Percentiles rank a stretch among this genome's conserved stretches.
phyloP scores from a whole-genome alignment of 495 filamentous ascomycete species.

The Geoglossum glabrum region DNA sequence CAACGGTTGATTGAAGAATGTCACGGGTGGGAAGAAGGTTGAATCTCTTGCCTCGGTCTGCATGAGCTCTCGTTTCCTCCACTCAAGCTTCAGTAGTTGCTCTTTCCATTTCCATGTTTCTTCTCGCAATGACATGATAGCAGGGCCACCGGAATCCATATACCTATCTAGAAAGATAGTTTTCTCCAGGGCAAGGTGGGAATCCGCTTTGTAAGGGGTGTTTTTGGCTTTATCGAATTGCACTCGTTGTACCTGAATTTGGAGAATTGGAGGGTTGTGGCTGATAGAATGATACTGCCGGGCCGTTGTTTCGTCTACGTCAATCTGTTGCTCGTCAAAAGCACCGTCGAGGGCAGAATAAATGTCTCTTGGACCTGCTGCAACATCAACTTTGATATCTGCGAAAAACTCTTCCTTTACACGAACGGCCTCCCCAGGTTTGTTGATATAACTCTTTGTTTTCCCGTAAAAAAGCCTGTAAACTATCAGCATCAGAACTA shows the following conservation, averaged over 20 bases:
- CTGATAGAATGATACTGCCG: slow-evolving; percentile 60
- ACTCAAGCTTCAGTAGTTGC: slow-evolving; percentile 34
- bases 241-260: slow-evolving; percentile 71
- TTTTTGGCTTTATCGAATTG: slow-evolving; percentile 42
- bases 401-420: slow-evolving; percentile 38
- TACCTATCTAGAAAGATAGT: slow-evolving; percentile 79
- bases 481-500: slow-evolving; percentile 9
- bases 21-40: no score
- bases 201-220: slow-evolving; percentile 50
- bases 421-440: slow-evolving; percentile 19
- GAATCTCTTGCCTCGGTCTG: slow-evolving; percentile 27
- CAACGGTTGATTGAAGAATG: no score
- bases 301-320: slow-evolving; percentile 38
- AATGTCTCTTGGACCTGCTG: slow-evolving; percentile 41
- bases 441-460: slow-evolving; percentile 31
- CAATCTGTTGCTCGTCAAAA: slow-evolving; percentile 57
- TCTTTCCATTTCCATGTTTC: slow-evolving; percentile 58
- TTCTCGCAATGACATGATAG: slow-evolving; percentile 38
- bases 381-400: slow-evolving; percentile 43
- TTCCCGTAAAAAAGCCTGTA: slow-evolving; percentile 38
- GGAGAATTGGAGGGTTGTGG: slow-evolving; percentile 60
- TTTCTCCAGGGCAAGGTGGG: slow-evolving; percentile 54
- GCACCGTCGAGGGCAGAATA: slow-evolving; percentile 68
- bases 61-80: slow-evolving; percentile 25
- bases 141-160: slow-evolving; percentile 43